Evolutionary conservation across 768 basidiomycete genomes (phyloP).

Genomic region (Boletus vermiculosoides): DNA sequence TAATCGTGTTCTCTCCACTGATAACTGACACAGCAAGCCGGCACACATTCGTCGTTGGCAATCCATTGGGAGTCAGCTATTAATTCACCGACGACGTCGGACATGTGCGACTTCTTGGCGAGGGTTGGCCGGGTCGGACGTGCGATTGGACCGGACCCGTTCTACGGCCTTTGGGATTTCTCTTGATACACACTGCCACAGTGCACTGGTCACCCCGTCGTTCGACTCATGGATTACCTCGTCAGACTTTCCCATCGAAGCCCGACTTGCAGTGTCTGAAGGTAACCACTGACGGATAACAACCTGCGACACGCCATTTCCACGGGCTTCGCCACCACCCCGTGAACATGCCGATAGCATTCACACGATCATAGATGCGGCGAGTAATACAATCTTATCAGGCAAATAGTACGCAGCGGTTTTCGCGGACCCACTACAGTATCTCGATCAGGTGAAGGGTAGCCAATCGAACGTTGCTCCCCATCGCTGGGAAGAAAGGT

Average conservation of each 20-base stretch:
- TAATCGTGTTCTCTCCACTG: not conserved
- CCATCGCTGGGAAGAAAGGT: not conserved
- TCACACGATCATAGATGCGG: not conserved
- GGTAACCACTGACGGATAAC: not conserved
- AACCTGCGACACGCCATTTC: not conserved
- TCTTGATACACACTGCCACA: not conserved
- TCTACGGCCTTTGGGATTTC: not conserved
- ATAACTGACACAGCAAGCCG: not conserved
- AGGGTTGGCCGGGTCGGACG: not conserved
- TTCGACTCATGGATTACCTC: not conserved
- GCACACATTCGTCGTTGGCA: not conserved
- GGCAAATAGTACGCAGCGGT: not conserved
- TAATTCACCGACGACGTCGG: conserved; percentile 9
- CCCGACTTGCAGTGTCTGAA: not conserved
- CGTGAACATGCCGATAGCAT: not conserved
- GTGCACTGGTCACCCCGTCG: not conserved
- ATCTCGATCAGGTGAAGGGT: not conserved
- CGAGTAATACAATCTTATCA: not conserved
- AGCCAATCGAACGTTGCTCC: not conserved
- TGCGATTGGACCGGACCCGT: conserved; percentile 1
- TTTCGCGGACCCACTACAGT: not conserved
- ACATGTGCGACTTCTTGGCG: no score
- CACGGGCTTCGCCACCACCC: not conserved
- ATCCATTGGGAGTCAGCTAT: not conserved
- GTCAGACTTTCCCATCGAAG: not conserved